Evolutionary conservation across 2,329 filamentous ascomycete genomes (phyloP), one percentile per base, ranked within the genome.

Genomic region (Xylariaceae sp.): DNA sequence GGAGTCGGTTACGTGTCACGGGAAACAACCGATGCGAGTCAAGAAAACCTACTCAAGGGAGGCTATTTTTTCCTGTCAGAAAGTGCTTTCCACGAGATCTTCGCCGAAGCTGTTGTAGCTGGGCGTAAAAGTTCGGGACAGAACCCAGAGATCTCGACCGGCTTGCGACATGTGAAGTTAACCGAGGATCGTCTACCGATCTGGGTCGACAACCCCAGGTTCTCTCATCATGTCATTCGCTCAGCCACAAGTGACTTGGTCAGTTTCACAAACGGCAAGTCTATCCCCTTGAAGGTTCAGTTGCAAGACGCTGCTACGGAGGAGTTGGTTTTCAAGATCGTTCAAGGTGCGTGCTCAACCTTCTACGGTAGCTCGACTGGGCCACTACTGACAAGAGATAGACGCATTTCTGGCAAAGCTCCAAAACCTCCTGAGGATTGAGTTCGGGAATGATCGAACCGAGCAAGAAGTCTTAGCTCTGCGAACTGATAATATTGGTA

Each of bases 31-130:
- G 18, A 45, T 11, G 4, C 18, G 6, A 37, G 20, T n/a, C 18
- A 23, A 15, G 11, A 37, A 7, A 5, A 18, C 20, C 6, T 40
- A 13, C 6, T 11, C 3, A 4, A 7, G 16, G 15, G 16, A 7
- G 47, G 37, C 4, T 15, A 35, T 15, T 3, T 3, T 6, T 10
- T 39, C 9, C 23, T 33, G 11, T 50, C 47, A 4, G 47, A 50
- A 20, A 7, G 5, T 3, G 47, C 39, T n/a, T 15, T 53, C n/a
- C 50, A 47, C 21, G 30, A 53, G 11, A 8, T 53, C 1, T 53
- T 53, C 7, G 20, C 9, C 35, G 35, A 37, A 37, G 35, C 35
- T 15, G n/a, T 53, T 1, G 3, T 45, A 2, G 35, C 35, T 1
- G 27, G 41, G 1, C 32, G 13, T 13, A 33, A 24, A 8, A 35